A percentile compares a stretch with the other conserved stretches of the same genome.
Evolutionary conservation across 768 basidiomycete species (phyloP).

Genomic region (Leccinum subtestaceum): DNA sequence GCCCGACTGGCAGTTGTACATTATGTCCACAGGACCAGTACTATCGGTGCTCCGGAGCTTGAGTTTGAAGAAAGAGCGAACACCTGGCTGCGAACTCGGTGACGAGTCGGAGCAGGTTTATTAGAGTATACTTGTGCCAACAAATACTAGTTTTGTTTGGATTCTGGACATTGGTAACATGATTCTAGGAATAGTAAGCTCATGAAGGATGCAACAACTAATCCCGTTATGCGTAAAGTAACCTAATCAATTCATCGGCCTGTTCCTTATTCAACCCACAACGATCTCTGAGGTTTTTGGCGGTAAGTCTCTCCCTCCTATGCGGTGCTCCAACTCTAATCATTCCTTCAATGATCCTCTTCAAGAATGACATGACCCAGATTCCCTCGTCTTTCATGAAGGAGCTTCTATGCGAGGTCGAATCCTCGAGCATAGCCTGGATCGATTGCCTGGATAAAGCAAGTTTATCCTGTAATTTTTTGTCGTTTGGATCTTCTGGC

Average conservation of each 20-base stretch:
- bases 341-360: slow-evolving; percentile 13
- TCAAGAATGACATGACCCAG: slow-evolving; percentile 28
- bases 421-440: slow-evolving; percentile 22
- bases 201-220: background rate
- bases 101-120: background rate
- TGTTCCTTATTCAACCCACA: slow-evolving; percentile 19
- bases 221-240: slow-evolving; percentile 8
- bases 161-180: background rate
- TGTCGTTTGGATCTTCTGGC: background rate
- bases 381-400: slow-evolving; percentile 13
- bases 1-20: background rate
- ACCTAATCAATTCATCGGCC: slow-evolving; percentile 17
- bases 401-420: slow-evolving; percentile 15
- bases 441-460: slow-evolving; percentile 15
- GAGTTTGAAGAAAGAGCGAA: no score
- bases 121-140: background rate
- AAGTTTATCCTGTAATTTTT: slow-evolving; percentile 5
- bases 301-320: slow-evolving; percentile 10
- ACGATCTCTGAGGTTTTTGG: slow-evolving; percentile 11
- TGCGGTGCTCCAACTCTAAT: slow-evolving; percentile 6
- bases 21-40: background rate
- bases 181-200: slow-evolving; percentile 1
- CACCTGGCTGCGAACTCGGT: background rate
- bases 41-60: no score
- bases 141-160: background rate